These are phyloP conservation scores for Pistacia atlantica DNA, from an alignment of 345 rosid genomes.

Conservation along the genomic window DNA sequence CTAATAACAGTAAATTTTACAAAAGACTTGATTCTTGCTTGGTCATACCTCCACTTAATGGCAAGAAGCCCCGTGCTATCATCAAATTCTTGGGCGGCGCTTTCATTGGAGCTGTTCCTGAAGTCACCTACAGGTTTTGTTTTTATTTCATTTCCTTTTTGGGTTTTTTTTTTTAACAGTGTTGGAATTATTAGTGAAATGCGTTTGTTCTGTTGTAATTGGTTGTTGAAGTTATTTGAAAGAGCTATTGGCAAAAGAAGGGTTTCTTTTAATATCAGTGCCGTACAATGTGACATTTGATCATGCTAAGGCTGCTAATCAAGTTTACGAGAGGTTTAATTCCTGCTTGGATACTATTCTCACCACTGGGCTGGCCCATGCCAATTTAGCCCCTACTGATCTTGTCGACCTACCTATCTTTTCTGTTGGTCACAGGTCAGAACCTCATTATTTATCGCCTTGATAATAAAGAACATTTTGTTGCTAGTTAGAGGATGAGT, in stretches of 20 bases:
- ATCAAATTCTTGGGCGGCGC: slow-evolving; percentile 90
- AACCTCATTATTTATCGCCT: background rate
- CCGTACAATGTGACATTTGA: slow-evolving; percentile 93
- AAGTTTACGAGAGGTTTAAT: slow-evolving; percentile 74
- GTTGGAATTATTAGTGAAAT: background rate
- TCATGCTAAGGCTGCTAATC: slow-evolving; percentile 75
- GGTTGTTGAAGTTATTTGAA: slow-evolving; percentile 55
- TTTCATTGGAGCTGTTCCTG: slow-evolving; percentile 90
- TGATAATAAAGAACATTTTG: too few relatives aligned
- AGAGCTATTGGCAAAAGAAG: slow-evolving; percentile 88
- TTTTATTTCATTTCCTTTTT: background rate
- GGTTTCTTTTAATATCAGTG: slow-evolving; percentile 74
- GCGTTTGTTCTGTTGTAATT: background rate
- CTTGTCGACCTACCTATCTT: slow-evolving; percentile 67
- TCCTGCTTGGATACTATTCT: slow-evolving; percentile 61
- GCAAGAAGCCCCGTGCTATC: slow-evolving; percentile 64
- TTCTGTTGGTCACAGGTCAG: slow-evolving; percentile 89
- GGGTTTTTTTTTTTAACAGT: background rate
- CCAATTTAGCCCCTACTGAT: slow-evolving; percentile 54
- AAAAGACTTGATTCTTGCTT: slow-evolving; percentile 62
- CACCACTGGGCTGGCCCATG: slow-evolving; percentile 59
- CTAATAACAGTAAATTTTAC: slow-evolving; percentile 36
- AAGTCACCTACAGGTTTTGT: slow-evolving; percentile 76
- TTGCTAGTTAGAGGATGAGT: too few relatives aligned
- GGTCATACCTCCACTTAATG: slow-evolving; percentile 57